A percentile compares a stretch with the other conserved stretches of the same genome.
These are phyloP conservation scores for Solanum paucissectum DNA, from an alignment of 257 asterid genomes.

Conservation along the genomic window DNA sequence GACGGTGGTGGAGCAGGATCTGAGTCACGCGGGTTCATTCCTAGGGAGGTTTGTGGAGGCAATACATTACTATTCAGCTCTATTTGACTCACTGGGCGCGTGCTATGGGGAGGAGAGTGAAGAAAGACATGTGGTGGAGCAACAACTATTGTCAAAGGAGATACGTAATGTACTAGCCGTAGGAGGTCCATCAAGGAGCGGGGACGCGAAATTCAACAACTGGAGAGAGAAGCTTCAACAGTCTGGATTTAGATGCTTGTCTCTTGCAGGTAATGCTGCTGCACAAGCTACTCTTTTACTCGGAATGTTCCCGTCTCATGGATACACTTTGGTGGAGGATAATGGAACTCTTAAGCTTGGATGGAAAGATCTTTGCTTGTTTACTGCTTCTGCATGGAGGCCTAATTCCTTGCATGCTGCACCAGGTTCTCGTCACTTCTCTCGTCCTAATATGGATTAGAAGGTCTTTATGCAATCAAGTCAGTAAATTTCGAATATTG, in stretches of 20 bases:
- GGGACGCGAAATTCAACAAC: constrained; percentile 64
- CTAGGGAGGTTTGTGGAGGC: constrained; percentile 93
- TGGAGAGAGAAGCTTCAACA: constrained; percentile 94
- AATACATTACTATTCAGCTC: constrained; percentile 89
- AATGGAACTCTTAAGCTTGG: constrained; percentile 90
- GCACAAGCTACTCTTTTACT: constrained; percentile 90
- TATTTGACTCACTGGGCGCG: constrained; percentile 94
- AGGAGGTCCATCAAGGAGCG: constrained; percentile 75
- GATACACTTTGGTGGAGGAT: constrained; percentile 91
- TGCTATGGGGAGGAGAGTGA: constrained; percentile 95
- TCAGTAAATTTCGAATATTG: not conserved
- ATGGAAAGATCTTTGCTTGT: constrained; percentile 97
- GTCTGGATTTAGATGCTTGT: constrained; percentile 70
- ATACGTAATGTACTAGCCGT: constrained; percentile 68
- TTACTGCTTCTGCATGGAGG: constrained; percentile 96
- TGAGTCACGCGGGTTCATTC: constrained; percentile 92
- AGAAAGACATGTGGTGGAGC: constrained; percentile 89
- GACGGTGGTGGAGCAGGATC: constrained; percentile 92
- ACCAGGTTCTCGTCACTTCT: not conserved
- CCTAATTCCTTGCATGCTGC: constrained; percentile 23
- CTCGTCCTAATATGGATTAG: constrained; percentile 5
- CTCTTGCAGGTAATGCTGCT: constrained; percentile 86
- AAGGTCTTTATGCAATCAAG: not conserved
- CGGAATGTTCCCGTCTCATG: constrained; percentile 91
- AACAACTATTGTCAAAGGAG: constrained; percentile 81